Conservation (phyloP, 345 rosid species). For the Eucalyptus albens region DNA sequence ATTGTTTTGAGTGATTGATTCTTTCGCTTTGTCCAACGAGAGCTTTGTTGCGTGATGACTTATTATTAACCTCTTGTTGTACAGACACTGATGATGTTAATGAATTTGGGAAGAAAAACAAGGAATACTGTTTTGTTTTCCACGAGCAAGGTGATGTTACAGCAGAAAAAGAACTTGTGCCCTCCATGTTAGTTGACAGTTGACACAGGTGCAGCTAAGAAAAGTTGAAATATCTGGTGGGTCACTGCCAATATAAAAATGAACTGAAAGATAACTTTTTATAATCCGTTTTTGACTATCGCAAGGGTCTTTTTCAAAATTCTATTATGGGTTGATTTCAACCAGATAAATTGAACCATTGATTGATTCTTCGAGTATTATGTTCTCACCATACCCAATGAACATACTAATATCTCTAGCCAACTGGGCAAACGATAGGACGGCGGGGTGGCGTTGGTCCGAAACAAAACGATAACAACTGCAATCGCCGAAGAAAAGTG, state of each 20-base stretch:
- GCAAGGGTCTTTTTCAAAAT: neutral
- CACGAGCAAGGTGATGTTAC: neutral
- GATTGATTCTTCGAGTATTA: neutral
- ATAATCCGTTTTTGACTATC: neutral
- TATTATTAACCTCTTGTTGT: neutral
- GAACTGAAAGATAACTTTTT: neutral
- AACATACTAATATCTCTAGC: neutral
- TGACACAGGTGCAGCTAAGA: neutral
- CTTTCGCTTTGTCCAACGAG: neutral
- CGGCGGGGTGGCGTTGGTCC: neutral
- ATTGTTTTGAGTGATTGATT: neutral
- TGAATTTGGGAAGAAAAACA: neutral
- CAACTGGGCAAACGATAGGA: neutral
- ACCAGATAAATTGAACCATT: neutral
- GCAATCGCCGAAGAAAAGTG: neutral
- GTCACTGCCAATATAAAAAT: neutral
- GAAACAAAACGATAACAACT: neutral
- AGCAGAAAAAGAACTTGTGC: neutral
- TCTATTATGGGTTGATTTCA: neutral
- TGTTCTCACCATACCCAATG: neutral
- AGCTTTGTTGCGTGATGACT: neutral
- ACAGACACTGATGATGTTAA: neutral
- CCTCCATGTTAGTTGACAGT: neutral
- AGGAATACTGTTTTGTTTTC: neutral
- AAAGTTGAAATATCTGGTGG: neutral